Conservation (phyloP, 345 rosid species). For the Clausena lansium region DNA sequence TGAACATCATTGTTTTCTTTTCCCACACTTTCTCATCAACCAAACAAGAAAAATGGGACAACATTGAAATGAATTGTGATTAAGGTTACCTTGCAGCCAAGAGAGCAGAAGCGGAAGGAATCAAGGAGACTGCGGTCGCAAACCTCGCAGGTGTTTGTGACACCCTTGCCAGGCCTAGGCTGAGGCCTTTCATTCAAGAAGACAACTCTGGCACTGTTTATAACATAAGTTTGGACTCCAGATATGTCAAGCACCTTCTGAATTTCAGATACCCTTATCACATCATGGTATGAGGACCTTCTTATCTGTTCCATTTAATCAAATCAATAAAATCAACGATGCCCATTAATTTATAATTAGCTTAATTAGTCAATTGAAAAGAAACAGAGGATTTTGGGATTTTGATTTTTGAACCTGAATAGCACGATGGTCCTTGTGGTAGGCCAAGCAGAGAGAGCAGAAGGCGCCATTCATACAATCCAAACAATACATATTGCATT, state of each 20-base stretch:
- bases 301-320: slow-evolving; percentile 57
- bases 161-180: slow-evolving; percentile 96
- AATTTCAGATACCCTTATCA: slow-evolving; percentile 90
- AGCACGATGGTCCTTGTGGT: slow-evolving; percentile 72
- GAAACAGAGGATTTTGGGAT: no score
- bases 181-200: slow-evolving; percentile 97
- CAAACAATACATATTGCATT: slow-evolving; percentile 96
- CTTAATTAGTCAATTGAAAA: no score
- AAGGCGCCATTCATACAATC: slow-evolving; percentile 84
- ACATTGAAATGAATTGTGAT: not conserved
- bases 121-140: slow-evolving; percentile 94
- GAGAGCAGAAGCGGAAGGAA: slow-evolving; percentile 94
- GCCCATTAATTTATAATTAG: no score
- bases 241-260: slow-evolving; percentile 82
- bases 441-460: slow-evolving; percentile 70
- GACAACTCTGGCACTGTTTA: slow-evolving; percentile 94
- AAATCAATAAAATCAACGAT: not conserved
- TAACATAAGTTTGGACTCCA: slow-evolving; percentile 94
- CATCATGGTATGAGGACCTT: slow-evolving; percentile 99
- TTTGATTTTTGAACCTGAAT: slow-evolving; percentile 60
- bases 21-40: slow-evolving; percentile 11
- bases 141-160: slow-evolving; percentile 88
- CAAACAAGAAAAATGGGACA: slow-evolving; percentile 4
- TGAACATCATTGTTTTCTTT: not conserved
- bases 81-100: slow-evolving; percentile 85